Evolutionary conservation across 345 rosid species (phyloP).

Genomic region (Pseudoturritis turrita): DNA sequence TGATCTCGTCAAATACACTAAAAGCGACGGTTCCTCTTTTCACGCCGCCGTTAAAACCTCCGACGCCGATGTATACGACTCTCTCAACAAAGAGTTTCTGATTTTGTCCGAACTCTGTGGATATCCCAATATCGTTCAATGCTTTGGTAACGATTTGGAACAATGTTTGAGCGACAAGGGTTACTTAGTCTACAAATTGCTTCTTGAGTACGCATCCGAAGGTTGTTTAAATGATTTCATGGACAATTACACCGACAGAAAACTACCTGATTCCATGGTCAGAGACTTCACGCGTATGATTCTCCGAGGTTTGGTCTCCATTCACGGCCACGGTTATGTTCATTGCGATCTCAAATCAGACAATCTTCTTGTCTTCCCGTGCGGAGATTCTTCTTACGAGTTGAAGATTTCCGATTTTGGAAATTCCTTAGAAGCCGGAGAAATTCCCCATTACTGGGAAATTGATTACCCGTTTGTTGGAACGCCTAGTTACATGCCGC

Average conservation of each 20-base stretch:
- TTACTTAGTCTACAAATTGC: neutral
- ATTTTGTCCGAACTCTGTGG: neutral
- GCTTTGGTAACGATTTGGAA: neutral
- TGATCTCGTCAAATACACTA: neutral
- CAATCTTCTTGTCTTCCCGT: neutral
- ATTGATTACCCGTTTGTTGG: neutral
- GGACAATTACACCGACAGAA: neutral
- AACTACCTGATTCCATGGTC: neutral
- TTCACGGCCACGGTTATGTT: neutral
- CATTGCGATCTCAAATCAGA: neutral
- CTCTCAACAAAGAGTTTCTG: neutral
- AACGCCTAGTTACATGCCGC: neutral
- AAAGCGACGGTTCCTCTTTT: neutral
- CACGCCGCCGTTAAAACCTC: neutral
- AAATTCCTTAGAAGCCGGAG: neutral
- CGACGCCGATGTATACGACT: neutral
- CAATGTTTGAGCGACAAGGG: neutral
- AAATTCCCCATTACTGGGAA: neutral
- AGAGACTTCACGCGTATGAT: neutral
- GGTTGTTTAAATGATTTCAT: neutral
- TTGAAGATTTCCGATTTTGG: conserved; percentile 3
- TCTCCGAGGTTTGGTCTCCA: neutral
- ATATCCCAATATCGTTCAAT: neutral
- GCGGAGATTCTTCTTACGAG: neutral
- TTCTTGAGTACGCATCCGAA: neutral